Evolutionary conservation across 2,329 filamentous ascomycete species (phyloP).

Genomic region (Alternaria alternata): DNA sequence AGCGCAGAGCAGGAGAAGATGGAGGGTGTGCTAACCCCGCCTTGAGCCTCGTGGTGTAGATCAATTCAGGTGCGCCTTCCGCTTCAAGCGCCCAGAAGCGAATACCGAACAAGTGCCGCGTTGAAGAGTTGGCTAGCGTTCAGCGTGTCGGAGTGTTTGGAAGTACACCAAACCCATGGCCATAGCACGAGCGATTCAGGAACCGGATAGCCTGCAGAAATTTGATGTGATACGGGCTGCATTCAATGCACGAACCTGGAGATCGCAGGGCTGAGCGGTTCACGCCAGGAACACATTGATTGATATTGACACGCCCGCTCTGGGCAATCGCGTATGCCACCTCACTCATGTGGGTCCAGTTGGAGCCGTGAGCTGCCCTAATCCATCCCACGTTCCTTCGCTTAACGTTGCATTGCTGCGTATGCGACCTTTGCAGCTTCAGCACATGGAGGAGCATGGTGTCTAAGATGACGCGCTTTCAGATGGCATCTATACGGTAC

Average conservation of each 20-base stretch:
- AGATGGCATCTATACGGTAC: conserved; percentile 30
- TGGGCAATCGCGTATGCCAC: conserved; percentile 16
- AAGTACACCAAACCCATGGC: conserved; percentile 35
- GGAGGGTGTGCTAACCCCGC: conserved; percentile 31
- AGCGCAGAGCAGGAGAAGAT: conserved; percentile 33
- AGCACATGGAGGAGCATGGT: conserved; percentile 29
- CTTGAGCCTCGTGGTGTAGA: conserved; percentile 22
- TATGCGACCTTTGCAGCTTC: conserved; percentile 25
- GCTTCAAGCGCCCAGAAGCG: conserved; percentile 20
- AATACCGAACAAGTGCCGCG: conserved; percentile 24
- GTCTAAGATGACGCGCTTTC: conserved; percentile 35
- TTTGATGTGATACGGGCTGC: conserved; percentile 41
- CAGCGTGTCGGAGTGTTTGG: conserved; percentile 14
- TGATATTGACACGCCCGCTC: conserved; percentile 24
- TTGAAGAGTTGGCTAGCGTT: conserved; percentile 20
- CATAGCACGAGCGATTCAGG: conserved; percentile 35
- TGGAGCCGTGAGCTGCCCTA: conserved; percentile 16
- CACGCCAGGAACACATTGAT: conserved; percentile 32
- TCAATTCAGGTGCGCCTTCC: conserved; percentile 16
- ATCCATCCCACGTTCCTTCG: conserved; percentile 13
- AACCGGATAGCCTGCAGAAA: conserved; percentile 29
- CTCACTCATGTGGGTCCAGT: conserved; percentile 24
- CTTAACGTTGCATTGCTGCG: conserved; percentile 25
- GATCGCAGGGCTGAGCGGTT: conserved; percentile 41
- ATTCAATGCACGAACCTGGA: conserved; percentile 31